Conservation (phyloP, 331 rosid species). For the Malus hybrid region DNA sequence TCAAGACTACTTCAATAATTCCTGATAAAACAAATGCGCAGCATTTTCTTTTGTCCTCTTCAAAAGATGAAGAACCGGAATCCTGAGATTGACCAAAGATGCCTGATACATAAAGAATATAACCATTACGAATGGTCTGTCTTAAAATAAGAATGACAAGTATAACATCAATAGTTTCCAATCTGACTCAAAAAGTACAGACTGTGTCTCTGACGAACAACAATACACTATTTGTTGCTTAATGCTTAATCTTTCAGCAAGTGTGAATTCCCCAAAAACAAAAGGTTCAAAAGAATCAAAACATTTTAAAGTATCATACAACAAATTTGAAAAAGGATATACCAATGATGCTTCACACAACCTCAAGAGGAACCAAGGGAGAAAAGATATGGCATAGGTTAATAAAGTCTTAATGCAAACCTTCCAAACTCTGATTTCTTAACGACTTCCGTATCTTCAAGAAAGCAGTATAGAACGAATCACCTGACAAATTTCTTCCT, state of each 20-base stretch:
- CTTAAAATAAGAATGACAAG: neutral
- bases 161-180: neutral
- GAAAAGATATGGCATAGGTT: neutral
- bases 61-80: slow-evolving; percentile 22
- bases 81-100: slow-evolving; percentile 19
- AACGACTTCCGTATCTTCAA: slow-evolving; percentile 24
- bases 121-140: neutral
- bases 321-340: neutral
- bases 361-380: neutral
- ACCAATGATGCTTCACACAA: neutral
- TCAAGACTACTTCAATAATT: slow-evolving; percentile 32
- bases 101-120: slow-evolving; percentile 24
- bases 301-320: neutral
- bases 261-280: neutral
- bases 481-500: slow-evolving; percentile 26
- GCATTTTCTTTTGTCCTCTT: slow-evolving; percentile 21
- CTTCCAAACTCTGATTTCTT: slow-evolving; percentile 20
- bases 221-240: neutral
- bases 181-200: neutral
- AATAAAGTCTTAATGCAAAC: slow-evolving; percentile 6
- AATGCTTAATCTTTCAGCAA: neutral
- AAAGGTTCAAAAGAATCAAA: neutral
- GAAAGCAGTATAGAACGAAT: slow-evolving; percentile 19
- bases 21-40: slow-evolving; percentile 20
- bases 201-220: neutral